Base-by-base conservation (phyloP, 176 grass and related monocot species). In the Raddia distichophylla region DNA sequence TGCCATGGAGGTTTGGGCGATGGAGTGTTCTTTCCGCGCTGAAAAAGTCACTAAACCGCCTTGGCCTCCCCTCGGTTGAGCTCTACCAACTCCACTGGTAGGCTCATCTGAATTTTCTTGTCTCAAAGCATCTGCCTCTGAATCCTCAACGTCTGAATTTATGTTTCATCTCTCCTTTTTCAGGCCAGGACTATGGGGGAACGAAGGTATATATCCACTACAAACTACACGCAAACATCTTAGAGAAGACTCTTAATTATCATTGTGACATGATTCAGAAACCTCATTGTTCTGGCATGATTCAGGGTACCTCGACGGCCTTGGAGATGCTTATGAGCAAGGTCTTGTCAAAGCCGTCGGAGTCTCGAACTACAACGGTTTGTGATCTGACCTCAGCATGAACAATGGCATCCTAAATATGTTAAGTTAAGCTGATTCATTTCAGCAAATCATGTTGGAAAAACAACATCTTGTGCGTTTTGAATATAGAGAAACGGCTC, bases 71-170 rank as follows among this genome's bases (percentile, higher is more conserved):
- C 22, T 91, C 95, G 16, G 86, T 98, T 35, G 95, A 98, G 65
- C 90, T 98, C 83, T 98, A 98, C 86, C 92, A 94, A 68, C 95
- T 98, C 72, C 95, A 98, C 78, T 98, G 95, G 90, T 98, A 16
- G 1, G 91, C 18, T 85, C 35, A 0, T 73, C 35, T 76, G 8
- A 40, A 40, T 3, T 40, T 40, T 11, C 60, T 59, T 51, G 60
- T 59, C 42, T 16, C 47, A 80, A 11, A 19, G 50, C 45, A 75
- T 58, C 42, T 83, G 17, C 17, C 6, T 37, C 14, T 83, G 55
- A 54, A 60, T 65, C 32, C 20, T 64, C 37, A 14, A 15, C 19
- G 8, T 61, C 8, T 13, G 55, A 68, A 86, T 10, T 47, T n/a
- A 4, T 62, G 78, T 37, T 84, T 44, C 7, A 67, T 44, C 9